These are phyloP conservation scores for Pleurotus citrinopileatus DNA, from an alignment of 768 basidiomycete genomes.

Conservation along the genomic window DNA sequence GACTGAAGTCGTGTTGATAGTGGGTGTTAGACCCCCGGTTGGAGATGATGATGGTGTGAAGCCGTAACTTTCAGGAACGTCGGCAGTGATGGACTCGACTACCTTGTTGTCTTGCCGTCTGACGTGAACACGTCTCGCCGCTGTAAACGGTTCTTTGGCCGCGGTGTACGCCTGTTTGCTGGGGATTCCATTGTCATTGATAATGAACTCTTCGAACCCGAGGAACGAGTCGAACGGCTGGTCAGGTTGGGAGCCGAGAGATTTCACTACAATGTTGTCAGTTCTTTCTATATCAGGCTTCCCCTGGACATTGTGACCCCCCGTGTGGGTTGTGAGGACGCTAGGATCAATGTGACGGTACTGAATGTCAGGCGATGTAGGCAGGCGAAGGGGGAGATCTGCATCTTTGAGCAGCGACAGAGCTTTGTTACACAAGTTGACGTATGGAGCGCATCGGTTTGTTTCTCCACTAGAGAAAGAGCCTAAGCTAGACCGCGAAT, in stretches of 20 bases:
- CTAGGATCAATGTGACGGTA: constrained; percentile 1
- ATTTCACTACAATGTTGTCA: not conserved
- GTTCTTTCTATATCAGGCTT: not conserved
- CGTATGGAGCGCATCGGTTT: not conserved
- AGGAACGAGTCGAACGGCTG: not conserved
- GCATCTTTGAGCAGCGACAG: not conserved
- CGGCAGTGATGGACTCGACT: not conserved
- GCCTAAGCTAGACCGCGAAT: not conserved
- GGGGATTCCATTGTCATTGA: not conserved
- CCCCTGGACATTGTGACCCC: not conserved
- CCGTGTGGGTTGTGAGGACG: not conserved
- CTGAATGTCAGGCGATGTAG: not conserved
- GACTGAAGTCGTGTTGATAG: not conserved
- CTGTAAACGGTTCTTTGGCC: not conserved
- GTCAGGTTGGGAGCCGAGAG: not conserved
- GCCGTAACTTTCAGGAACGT: not conserved
- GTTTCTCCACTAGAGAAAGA: not conserved
- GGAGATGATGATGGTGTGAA: not conserved
- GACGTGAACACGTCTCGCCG: not conserved
- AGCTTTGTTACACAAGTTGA: constrained; percentile 1
- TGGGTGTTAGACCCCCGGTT: not conserved
- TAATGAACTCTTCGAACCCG: constrained; percentile 1
- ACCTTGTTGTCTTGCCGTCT: not conserved
- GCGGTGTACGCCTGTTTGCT: not conserved
- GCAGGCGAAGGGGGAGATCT: not conserved